Base-by-base conservation (phyloP, 352 stramenopile species). In the Phytophthora aleatoria region DNA sequence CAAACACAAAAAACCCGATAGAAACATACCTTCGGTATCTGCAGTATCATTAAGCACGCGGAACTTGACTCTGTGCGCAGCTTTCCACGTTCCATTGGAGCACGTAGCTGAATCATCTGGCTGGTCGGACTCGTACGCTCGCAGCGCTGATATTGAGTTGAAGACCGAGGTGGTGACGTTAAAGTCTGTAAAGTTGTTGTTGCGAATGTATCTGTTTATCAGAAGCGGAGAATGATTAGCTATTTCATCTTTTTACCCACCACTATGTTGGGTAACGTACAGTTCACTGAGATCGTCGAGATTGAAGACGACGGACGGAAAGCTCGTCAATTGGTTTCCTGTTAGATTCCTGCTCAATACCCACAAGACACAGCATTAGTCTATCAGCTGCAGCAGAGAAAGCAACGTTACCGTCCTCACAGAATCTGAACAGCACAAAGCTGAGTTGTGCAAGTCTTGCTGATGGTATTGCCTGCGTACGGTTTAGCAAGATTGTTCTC, bases 101-200 rank as follows among this genome's bases (percentile, higher is more conserved):
- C 73, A 81, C 7, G 50, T 64, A 53, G 71, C 39, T 0, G 31
- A 67, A 16, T 50, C 41, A 6, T 54, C 15, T 20, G 64, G 53
- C 24, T 50, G 50, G n/a, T 79, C 71, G 1, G 67, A 69, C 57
- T 74, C 64, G 24, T 71, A 79, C 9, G 48, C 64, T 16, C 51
- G 38, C 31, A 79, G 36, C 1, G 43, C 43, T 8, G 41, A 39
- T 8, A 79, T 64, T 1, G 58, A 48, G 36, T 42, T 53, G 15
- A 67, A 70, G 4, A 51, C 20, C 0, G 54, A 53, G 5, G 53
- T 15, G 15, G 58, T 74, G 15, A 79, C 41, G 27, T 77, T 75
- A 41, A 81, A 81, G 28, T 77, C 67, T 3, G 56, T 75, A 26
- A 79, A 56, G 15, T 66, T 77, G 45, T 71, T 81, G 47, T 73